Base-by-base conservation (phyloP, 352 stramenopile species). In the Phytophthora idaei region DNA sequence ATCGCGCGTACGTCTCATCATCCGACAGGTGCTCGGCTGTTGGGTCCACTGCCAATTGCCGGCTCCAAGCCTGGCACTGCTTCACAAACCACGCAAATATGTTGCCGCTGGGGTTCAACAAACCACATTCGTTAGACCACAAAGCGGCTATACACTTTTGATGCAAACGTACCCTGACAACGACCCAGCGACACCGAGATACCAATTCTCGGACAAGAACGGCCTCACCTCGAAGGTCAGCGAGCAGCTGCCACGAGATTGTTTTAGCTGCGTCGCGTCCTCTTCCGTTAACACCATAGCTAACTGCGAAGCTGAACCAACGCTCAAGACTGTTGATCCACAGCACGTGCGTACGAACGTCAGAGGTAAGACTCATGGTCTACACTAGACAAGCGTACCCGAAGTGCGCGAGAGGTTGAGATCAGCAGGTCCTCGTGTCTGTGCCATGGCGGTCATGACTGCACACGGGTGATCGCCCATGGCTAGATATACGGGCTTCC, bases 391-490 rank as follows among this genome's bases (percentile, higher is more conserved):
- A 47, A 25, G 49, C 31, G 52, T 58, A 73, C 60, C 60, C 2
- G 37, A 81, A 49, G 58, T 77, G 68, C 78, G 64, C 37, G 78
- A 67, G 8, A 77, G 57, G 32, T 69, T 84, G 12, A 66, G 31
- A 17, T 66, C 52, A 9, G 61, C 54, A 32, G 73, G 45, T 3
- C 69, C 62, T 15, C 69, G 21, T 4, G 71, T 41, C 31, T 68
- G 51, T 4, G 73, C 57, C 25, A 81, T 80, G 4, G 58, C 72
- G 2, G 82, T 78, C 41, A 85, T 56, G 11, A 93, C 80, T 0
- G 85, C 83, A 31, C 81, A 90, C 8, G 83, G 85, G 45, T 93
- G 83, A 59, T 92, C 85, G 1, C 85, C 85, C 71, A 90, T 91
- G 3, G 83, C 79, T 1, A 90, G 67, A 32, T 74, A 80, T n/a